These are phyloP conservation scores for Leucocoprinus gongylophorus DNA, from an alignment of 1,284 basidiomycete species.

Conservation along the genomic window DNA sequence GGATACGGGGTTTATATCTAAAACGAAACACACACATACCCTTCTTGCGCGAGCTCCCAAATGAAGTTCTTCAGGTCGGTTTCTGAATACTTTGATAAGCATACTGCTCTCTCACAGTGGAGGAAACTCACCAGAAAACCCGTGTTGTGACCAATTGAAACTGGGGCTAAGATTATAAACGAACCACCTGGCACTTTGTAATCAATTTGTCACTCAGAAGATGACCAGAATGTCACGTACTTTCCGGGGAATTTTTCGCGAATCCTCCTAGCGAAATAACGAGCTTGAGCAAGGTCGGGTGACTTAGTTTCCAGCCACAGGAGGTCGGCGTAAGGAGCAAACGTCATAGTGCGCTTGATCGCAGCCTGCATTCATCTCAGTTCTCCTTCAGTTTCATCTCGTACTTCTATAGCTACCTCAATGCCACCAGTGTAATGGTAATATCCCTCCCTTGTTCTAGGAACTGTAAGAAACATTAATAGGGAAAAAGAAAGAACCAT, in stretches of 20 bases:
- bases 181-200: slow-evolving; percentile 52
- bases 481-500: neutral
- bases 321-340: slow-evolving; percentile 78
- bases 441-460: slow-evolving; percentile 88
- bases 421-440: slow-evolving; percentile 86
- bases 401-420: slow-evolving; percentile 33
- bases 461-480: slow-evolving; percentile 39
- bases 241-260: slow-evolving; percentile 69
- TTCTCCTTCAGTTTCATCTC: neutral
- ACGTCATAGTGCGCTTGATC: slow-evolving; percentile 75
- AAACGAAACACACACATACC: slow-evolving; percentile 38
- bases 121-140: slow-evolving; percentile 55
- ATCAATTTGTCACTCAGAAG: neutral
- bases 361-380: slow-evolving; percentile 46
- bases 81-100: slow-evolving; percentile 33
- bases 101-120: neutral
- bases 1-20: neutral
- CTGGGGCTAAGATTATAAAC: slow-evolving; percentile 94
- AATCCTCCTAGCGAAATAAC: slow-evolving; percentile 73
- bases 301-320: slow-evolving; percentile 89
- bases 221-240: slow-evolving; percentile 28
- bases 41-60: slow-evolving; percentile 89
- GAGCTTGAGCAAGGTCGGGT: slow-evolving; percentile 77
- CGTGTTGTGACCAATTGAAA: slow-evolving; percentile 88
- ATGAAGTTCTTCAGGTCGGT: slow-evolving; percentile 78